A percentile compares a stretch with the other conserved stretches of the same genome.
Evolutionary conservation across 2,329 filamentous ascomycete genomes (phyloP).

Genomic region (Talaromyces sp.): DNA sequence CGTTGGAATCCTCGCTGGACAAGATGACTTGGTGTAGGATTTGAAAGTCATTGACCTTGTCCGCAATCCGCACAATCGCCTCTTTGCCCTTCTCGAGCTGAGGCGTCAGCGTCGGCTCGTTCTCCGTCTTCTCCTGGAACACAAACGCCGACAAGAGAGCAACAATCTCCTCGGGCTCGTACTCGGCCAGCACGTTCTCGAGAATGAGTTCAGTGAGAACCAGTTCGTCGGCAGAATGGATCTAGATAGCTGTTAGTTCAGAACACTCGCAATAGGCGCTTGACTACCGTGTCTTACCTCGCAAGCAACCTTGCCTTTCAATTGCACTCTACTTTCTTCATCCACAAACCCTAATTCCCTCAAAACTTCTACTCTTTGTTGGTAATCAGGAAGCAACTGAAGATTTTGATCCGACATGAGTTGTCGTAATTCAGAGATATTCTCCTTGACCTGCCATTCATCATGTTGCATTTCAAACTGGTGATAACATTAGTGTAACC

Average conservation of each 20-base stretch:
- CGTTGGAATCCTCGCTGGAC: conserved; percentile 81
- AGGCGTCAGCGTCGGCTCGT: conserved; percentile 71
- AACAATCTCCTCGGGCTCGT: conserved; percentile 93
- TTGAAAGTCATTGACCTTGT: conserved; percentile 88
- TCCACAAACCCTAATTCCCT: conserved; percentile 92
- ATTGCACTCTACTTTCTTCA: conserved; percentile 74
- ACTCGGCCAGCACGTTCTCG: conserved; percentile 92
- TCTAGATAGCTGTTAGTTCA: conserved; percentile 35
- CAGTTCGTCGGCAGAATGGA: conserved; percentile 93
- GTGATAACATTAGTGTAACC: conserved; percentile 15
- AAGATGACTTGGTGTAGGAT: conserved; percentile 88
- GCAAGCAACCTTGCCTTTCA: conserved; percentile 97
- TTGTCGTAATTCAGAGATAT: conserved; percentile 79
- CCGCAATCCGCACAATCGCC: conserved; percentile 81
- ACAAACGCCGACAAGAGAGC: conserved; percentile 90
- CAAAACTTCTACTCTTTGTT: conserved; percentile 86
- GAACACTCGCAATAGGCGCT: conserved; percentile 1
- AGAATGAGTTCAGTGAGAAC: conserved; percentile 94
- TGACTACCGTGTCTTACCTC: conserved; percentile 48
- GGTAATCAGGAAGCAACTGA: conserved; percentile 90
- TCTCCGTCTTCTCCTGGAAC: conserved; percentile 93
- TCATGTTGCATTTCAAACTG: conserved; percentile 94
- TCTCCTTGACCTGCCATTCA: conserved; percentile 92
- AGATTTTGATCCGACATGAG: conserved; percentile 95
- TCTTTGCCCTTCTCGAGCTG: conserved; percentile 76